Base-by-base conservation (phyloP, 73 alveolate genomes). In the Blepharisma japonicum region DNA sequence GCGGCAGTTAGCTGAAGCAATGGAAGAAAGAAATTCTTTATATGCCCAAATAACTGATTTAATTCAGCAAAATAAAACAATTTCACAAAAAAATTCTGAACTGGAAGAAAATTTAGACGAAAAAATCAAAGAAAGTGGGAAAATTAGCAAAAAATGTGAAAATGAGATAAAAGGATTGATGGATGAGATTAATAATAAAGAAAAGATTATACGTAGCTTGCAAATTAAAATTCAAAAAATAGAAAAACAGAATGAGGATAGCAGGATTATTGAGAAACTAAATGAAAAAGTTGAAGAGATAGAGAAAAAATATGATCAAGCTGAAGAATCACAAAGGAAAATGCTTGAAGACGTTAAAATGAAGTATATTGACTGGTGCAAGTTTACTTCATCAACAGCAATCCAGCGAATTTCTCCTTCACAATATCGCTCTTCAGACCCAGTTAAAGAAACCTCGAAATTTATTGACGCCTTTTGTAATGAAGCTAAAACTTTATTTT, bases 361-460 rank as follows among this genome's bases (percentile, higher is more conserved):
- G 23, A 61, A 9, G 2, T 61, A 61, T 61, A 61, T 14, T 14
- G 46, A 61, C 74, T 61, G 74, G 74, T 61, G 74, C 47, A 61
- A n/a, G 11, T 8, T n/a, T 5, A 20, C n/a, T 18, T 14, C 14
- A 61, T 8, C 23, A n/a, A 61, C 47, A 14, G 18, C 47, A 9
- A 25, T 8, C 14, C 14, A 25, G 23, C 11, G 14, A 14, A 61
- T 32, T 32, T 32, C 42, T 0, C 42, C 42, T 32, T 32, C 42
- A 32, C 42, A 32, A 32, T 32, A 61, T 25, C 14, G 50, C 50
- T 11, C 23, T 53, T 20, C 50, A 20, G 74, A 61, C 23, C 38
- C 46, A 14, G 47, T 39, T 14, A 61, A 25, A 61, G 74, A 61
- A 61, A 39, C 74, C 14, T n/a, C 23, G 2, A 8, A 18, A 18